phyloP scores from a whole-genome alignment of 441 rosid genomes.

The Macaranga tanarius region DNA sequence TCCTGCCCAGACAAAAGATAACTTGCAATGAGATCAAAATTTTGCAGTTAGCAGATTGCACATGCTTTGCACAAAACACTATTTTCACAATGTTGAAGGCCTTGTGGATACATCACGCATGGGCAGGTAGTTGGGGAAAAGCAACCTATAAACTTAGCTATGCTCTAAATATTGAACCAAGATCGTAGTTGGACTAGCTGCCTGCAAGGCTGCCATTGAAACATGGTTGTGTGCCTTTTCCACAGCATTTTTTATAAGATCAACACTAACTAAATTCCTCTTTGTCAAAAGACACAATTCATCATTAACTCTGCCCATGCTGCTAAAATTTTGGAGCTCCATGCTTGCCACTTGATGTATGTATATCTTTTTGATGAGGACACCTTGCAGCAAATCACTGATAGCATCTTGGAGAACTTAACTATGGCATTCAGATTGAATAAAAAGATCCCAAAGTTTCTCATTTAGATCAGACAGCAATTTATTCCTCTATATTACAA shows the following conservation, averaged over 20 bases:
- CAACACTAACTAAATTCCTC: background rate
- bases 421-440: background rate
- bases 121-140: background rate
- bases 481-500: background rate
- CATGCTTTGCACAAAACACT: background rate
- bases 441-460: background rate
- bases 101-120: background rate
- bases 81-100: background rate
- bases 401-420: background rate
- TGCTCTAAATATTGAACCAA: background rate
- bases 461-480: background rate
- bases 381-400: background rate
- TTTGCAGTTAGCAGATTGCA: slow-evolving; percentile 6
- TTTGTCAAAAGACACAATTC: background rate
- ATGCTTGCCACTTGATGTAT: background rate
- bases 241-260: background rate
- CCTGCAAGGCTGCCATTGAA: background rate
- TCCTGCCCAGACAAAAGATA: slow-evolving; percentile 40
- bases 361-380: too few relatives aligned
- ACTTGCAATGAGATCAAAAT: background rate
- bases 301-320: background rate
- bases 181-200: too few relatives aligned
- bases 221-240: background rate
- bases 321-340: background rate
- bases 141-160: background rate